Base-by-base conservation (phyloP, 805 yeast species). In the Lipomyces yamanashiensis region DNA sequence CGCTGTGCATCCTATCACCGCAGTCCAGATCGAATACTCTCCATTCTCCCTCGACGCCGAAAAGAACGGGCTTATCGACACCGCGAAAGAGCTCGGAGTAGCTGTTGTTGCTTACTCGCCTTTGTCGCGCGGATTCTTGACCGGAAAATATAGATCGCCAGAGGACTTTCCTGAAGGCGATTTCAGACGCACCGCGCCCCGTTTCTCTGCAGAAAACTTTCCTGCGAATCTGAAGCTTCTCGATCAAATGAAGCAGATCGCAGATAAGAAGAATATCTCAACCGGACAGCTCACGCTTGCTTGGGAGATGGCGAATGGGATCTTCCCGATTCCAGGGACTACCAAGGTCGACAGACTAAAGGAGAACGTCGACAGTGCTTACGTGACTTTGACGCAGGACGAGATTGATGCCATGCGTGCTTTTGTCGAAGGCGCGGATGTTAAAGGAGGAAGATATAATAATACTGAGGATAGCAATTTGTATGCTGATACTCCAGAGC, bases 71-170 rank as follows among this genome's bases (percentile, higher is more conserved):
- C 80, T 88, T 28, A 82, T 87, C 65, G 83, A 81, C 2, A 80
- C 82, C 9, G 84, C 87, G 67, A 81, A 83, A 21, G 84, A 87
- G 64, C 75, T 81, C 41, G 79, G 79, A 15, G 83, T 92, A 61
- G 88, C 93, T 15, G 78, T 90, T 39, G 79, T 90, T 62, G 89
- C 92, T 40, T 92, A 92, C 76, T 88, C 96, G 39, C 97, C 97
- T 37, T 80, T 92, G 60, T 87, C 92, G 9, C 82, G 90, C 71
- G 97, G 97, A 0, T 77, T 87, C 65, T 80, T 92, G 61, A 87
- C 93, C 2, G 96, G 95, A 61, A 65, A 71, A 47, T 75, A 86
- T 58, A 84, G 76, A 23, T 75, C 81, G 2, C 71, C 76, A 21
- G 71, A 74, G 0, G 86, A 84, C 19, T 63, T 68, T 41, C 84